These are phyloP conservation scores for Triticum dicoccoides DNA, from an alignment of 176 grass and related monocot species.

Conservation along the genomic window DNA sequence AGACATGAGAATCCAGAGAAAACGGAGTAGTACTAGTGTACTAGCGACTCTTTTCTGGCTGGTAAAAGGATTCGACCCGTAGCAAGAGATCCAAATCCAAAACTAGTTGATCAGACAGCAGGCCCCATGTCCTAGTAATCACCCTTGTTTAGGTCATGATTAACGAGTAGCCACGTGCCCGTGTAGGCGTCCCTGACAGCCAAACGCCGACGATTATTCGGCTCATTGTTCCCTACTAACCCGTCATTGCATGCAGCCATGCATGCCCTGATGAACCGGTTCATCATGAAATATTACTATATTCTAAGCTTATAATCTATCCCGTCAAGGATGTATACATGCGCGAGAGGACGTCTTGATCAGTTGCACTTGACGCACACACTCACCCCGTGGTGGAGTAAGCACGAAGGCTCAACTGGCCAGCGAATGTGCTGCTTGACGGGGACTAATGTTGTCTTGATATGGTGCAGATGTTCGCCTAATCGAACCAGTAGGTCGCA, in stretches of 20 bases:
- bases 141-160: not conserved
- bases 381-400: not conserved
- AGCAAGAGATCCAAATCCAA: not conserved
- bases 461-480: constrained; percentile 5
- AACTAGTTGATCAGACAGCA: not conserved
- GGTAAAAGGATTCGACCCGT: not conserved
- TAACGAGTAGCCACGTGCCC: not conserved
- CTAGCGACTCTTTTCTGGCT: not conserved
- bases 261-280: not conserved
- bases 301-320: constrained; percentile 1
- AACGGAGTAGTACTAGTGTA: not conserved
- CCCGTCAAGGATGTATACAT: not conserved
- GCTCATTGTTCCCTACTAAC: not conserved
- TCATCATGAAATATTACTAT: constrained; percentile 21
- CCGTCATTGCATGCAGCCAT: constrained; percentile 17
- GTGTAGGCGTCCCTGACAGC: not conserved
- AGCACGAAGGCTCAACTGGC: constrained; percentile 22
- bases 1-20: not conserved
- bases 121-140: not conserved
- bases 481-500: constrained; percentile 24
- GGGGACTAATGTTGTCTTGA: constrained; percentile 37
- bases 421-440: constrained; percentile 18
- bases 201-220: not conserved
- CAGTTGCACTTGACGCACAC: not conserved
- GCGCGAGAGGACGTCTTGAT: constrained; percentile 32